These are phyloP conservation scores for Lepidopterella palustris DNA, from an alignment of 495 filamentous ascomycete species.

Conservation along the genomic window DNA sequence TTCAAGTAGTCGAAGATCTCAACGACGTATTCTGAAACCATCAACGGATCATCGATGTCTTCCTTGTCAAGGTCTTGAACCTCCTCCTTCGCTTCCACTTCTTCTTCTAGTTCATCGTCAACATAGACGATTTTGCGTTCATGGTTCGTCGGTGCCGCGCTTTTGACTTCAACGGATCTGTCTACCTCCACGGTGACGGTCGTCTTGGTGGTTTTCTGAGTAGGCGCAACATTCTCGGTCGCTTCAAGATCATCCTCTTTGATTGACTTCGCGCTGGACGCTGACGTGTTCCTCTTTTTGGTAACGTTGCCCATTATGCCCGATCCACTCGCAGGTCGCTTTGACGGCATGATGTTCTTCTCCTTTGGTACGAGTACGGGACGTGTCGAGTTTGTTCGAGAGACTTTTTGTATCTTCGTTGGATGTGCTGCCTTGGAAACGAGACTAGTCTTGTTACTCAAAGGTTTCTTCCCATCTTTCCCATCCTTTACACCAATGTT, in stretches of 20 bases:
- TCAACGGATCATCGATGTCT: conserved; percentile 85
- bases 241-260: conserved; percentile 57
- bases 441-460: conserved; percentile 47
- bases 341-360: conserved; percentile 44
- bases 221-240: conserved; percentile 50
- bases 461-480: conserved; percentile 65
- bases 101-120: conserved; percentile 29
- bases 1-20: conserved; percentile 97
- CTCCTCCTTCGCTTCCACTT: conserved; percentile 43
- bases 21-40: conserved; percentile 94
- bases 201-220: conserved; percentile 39
- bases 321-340: conserved; percentile 65
- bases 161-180: conserved; percentile 17
- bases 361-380: conserved; percentile 59
- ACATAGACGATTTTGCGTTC: conserved; percentile 6
- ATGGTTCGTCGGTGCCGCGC: conserved; percentile 18
- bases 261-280: conserved; percentile 44
- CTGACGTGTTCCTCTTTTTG: conserved; percentile 56
- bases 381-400: conserved; percentile 57
- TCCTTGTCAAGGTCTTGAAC: conserved; percentile 72
- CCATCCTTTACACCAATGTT: conserved; percentile 28
- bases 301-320: conserved; percentile 52
- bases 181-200: conserved; percentile 18
- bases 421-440: conserved; percentile 72
- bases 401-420: conserved; percentile 71